phyloP scores from a whole-genome alignment of 2,329 filamentous ascomycete species.

The Arthroderma sp. region DNA sequence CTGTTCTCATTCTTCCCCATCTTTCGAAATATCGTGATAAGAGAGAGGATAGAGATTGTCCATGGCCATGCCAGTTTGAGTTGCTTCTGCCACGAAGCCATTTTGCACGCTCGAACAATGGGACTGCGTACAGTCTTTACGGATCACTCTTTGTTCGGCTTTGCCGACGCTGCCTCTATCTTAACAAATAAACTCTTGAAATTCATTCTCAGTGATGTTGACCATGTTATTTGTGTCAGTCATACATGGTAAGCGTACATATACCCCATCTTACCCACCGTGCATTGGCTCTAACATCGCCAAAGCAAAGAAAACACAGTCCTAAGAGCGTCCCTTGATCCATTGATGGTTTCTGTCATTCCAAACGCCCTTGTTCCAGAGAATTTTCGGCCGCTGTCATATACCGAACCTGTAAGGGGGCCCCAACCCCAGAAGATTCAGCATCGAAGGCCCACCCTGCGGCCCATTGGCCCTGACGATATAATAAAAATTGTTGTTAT shows the following conservation, averaged over 20 bases:
- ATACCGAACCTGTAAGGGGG: conserved; percentile 26
- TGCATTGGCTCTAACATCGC: conserved; percentile 9
- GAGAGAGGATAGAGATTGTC: conserved; percentile 91
- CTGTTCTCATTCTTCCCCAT: conserved; percentile 98
- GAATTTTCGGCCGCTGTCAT: conserved; percentile 68
- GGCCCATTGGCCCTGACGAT: conserved; percentile 63
- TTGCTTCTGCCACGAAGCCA: conserved; percentile 85
- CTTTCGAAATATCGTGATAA: conserved; percentile 90
- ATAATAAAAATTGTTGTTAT: conserved; percentile 94
- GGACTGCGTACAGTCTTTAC: conserved; percentile 91
- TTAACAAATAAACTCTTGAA: conserved; percentile 95
- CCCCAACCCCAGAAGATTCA: conserved; percentile 9
- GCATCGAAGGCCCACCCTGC: conserved; percentile 37
- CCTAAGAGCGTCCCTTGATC: conserved; percentile 82
- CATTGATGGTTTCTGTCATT: conserved; percentile 93
- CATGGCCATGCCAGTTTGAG: conserved; percentile 94
- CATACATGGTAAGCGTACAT: conserved; percentile 65
- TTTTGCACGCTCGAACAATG: conserved; percentile 92
- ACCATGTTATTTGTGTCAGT: conserved; percentile 96
- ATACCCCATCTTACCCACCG: not conserved
- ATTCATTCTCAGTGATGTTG: conserved; percentile 89
- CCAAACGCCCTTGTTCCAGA: conserved; percentile 95
- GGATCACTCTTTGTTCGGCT: conserved; percentile 93
- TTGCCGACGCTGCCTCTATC: conserved; percentile 90
- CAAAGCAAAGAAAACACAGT: conserved; percentile 93